Conservation (phyloP, 352 stramenopile species). For the Phytophthora ramorum region DNA sequence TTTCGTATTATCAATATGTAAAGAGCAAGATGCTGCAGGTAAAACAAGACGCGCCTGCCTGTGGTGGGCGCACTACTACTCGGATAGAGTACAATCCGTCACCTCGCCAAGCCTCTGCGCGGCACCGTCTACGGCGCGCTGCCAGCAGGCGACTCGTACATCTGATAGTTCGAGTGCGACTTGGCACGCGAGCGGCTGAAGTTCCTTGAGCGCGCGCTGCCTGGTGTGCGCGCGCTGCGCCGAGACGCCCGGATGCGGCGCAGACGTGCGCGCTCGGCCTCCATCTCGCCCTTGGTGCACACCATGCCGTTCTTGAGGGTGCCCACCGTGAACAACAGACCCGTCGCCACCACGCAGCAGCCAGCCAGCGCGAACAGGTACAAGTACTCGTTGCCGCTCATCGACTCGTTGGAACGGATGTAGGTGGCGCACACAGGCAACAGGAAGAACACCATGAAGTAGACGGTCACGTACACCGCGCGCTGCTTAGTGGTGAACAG, state of each 20-base stretch:
- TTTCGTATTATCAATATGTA: conserved; percentile 35
- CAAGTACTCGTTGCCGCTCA: conserved; percentile 51
- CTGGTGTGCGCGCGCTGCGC: conserved; percentile 62
- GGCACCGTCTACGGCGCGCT: conserved; percentile 47
- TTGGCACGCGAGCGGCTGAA: conserved; percentile 69
- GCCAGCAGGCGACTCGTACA: conserved; percentile 66
- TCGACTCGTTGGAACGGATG: conserved; percentile 45
- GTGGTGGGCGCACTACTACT: conserved; percentile 16
- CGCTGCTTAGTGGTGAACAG: conserved; percentile 76
- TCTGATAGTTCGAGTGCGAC: conserved; percentile 76
- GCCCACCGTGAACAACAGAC: conserved; percentile 59
- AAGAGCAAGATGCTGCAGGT: conserved; percentile 32
- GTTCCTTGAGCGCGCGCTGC: conserved; percentile 65
- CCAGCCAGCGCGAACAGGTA: conserved; percentile 65
- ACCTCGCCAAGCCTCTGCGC: conserved; percentile 23
- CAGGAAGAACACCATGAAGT: conserved; percentile 83
- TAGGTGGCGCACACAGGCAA: conserved; percentile 55
- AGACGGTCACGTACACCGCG: conserved; percentile 65
- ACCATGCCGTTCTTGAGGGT: conserved; percentile 76
- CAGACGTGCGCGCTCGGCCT: conserved; percentile 55
- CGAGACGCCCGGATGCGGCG: conserved; percentile 59
- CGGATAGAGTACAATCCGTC: conserved; percentile 30
- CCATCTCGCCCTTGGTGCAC: conserved; percentile 69
- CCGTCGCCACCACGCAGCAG: conserved; percentile 48
- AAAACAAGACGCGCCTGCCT: conserved; percentile 21